Conservation (phyloP, 139 green algal species). For the Chlamydomonas schloesseri region DNA sequence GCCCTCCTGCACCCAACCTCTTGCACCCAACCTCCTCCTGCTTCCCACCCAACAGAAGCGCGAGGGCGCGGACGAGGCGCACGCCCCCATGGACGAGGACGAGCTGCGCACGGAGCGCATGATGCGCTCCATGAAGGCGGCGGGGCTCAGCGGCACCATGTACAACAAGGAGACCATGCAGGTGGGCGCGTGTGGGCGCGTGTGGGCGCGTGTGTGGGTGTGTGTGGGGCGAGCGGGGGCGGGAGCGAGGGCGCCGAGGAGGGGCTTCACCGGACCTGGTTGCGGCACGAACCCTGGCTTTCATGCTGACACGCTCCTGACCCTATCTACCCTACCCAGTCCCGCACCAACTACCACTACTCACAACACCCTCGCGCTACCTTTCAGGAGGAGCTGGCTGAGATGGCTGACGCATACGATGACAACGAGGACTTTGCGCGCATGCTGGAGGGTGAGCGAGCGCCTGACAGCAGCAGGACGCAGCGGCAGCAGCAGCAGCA, state of each 20-base stretch:
- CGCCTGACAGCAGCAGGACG: too few species aligned
- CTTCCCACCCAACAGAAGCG: constrained; percentile 38
- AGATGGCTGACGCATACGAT: constrained; percentile 9
- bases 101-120: constrained; percentile 53
- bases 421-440: constrained; percentile 26
- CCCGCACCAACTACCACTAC: too few species aligned
- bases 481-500: too few species aligned
- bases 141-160: constrained; percentile 74
- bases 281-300: too few species aligned
- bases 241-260: too few species aligned
- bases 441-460: neutral
- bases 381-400: constrained; percentile 11
- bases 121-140: constrained; percentile 68
- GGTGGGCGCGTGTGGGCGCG: neutral
- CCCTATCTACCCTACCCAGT: too few species aligned
- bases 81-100: constrained; percentile 51
- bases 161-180: constrained; percentile 72
- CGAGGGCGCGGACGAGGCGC: constrained; percentile 37
- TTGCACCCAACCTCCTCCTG: too few species aligned
- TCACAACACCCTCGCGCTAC: too few species aligned
- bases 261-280: too few species aligned
- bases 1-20: neutral
- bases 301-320: too few species aligned
- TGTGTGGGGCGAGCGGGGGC: too few species aligned
- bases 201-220: too few species aligned